Percentiles rank a stretch among this genome's conserved stretches.
phyloP scores from a whole-genome alignment of 345 rosid genomes.

The Eucalyptus erythrocorys region DNA sequence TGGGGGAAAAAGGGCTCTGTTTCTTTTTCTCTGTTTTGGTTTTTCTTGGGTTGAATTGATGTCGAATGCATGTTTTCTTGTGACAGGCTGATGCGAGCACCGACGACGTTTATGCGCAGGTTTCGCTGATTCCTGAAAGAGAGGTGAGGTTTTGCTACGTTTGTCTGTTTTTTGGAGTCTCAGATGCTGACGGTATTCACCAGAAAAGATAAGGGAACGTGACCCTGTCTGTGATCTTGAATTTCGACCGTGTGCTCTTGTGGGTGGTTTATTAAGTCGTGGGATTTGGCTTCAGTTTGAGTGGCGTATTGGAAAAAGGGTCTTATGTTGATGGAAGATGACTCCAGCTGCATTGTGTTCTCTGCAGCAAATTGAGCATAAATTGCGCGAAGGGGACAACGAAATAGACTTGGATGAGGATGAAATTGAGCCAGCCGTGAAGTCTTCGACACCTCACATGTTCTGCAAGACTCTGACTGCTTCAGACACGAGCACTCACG shows the following conservation, averaged over 20 bases:
- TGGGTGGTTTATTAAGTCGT: neutral
- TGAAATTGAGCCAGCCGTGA: conserved; percentile 42
- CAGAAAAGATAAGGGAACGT: neutral
- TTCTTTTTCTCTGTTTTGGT: neutral
- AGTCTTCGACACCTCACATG: conserved; percentile 84
- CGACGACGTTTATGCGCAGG: conserved; percentile 94
- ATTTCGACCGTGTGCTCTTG: neutral
- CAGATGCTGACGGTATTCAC: neutral
- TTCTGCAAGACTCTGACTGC: conserved; percentile 99
- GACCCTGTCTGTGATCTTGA: neutral
- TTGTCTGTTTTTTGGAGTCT: neutral
- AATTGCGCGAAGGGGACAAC: conserved; percentile 31
- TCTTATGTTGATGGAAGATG: neutral
- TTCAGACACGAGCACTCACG: conserved; percentile 98
- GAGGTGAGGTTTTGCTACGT: conserved; percentile 37
- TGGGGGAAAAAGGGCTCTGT: neutral
- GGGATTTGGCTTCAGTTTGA: neutral
- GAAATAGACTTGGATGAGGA: conserved; percentile 61
- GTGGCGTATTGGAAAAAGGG: neutral
- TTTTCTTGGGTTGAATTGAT: neutral
- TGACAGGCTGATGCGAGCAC: conserved; percentile 81
- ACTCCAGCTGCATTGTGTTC: neutral
- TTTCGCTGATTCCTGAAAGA: conserved; percentile 63
- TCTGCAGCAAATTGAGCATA: conserved; percentile 40
- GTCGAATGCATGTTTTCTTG: conserved; percentile 4